Evolutionary conservation across 768 basidiomycete species (phyloP).

Genomic region (Pisolithus marmoratus): DNA sequence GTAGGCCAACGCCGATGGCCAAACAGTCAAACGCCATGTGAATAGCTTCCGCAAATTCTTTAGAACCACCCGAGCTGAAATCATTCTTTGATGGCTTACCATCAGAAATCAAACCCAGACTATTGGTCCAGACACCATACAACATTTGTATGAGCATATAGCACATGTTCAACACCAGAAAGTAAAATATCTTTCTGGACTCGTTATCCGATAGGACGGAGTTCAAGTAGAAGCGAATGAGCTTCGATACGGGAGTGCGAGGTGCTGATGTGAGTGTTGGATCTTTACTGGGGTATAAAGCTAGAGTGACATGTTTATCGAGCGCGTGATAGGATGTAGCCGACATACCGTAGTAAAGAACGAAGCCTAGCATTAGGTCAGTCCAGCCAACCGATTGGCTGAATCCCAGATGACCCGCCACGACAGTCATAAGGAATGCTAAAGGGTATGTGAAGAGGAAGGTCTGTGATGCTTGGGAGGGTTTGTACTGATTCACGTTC

Average conservation of each 20-base stretch:
- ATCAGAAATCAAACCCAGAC: conserved; percentile 92
- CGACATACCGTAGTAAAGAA: conserved; percentile 61
- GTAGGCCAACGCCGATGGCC: conserved; percentile 91
- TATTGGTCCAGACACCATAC: conserved; percentile 97
- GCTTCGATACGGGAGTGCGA: conserved; percentile 48
- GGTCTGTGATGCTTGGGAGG: conserved; percentile 48
- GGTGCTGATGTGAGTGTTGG: conserved; percentile 38
- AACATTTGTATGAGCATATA: conserved; percentile 98
- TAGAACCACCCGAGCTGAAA: neutral
- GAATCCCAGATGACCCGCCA: conserved; percentile 60
- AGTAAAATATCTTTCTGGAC: conserved; percentile 94
- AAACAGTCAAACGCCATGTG: conserved; percentile 99
- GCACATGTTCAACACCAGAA: conserved; percentile 86
- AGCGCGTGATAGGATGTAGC: neutral
- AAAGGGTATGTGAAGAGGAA: conserved; percentile 56
- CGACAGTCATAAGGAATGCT: conserved; percentile 40
- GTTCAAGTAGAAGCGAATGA: conserved; percentile 72
- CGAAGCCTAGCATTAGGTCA: conserved; percentile 51
- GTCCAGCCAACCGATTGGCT: conserved; percentile 52
- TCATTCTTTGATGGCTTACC: conserved; percentile 44
- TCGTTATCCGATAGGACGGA: conserved; percentile 88
- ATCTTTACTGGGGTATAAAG: conserved; percentile 45
- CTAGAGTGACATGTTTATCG: conserved; percentile 27
- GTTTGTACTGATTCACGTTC: conserved; percentile 39
- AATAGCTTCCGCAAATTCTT: conserved; percentile 58